Percentiles rank a stretch among this genome's conserved stretches.
These are phyloP conservation scores for Ophiostoma quercus DNA, from an alignment of 2,329 filamentous ascomycete species.

Conservation along the genomic window DNA sequence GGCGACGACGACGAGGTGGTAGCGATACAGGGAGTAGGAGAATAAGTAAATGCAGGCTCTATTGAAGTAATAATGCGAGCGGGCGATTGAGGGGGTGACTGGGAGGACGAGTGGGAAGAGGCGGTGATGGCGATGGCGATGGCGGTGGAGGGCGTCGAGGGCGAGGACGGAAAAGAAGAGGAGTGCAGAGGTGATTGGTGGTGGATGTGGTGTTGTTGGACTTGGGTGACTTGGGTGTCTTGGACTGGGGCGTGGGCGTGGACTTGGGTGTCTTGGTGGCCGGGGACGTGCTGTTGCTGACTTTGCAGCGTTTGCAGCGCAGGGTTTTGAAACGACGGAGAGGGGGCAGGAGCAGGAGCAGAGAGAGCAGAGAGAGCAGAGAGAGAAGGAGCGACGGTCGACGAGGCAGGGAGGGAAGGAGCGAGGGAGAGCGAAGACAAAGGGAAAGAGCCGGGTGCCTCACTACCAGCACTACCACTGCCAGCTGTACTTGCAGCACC, in stretches of 20 bases:
- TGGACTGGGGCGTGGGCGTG: background rate
- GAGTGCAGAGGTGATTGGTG: background rate
- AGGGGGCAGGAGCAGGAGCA: background rate
- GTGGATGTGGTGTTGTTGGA: constrained; percentile 2
- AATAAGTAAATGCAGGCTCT: background rate
- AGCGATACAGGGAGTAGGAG: background rate
- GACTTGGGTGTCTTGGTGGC: constrained; percentile 15
- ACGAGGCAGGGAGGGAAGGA: background rate
- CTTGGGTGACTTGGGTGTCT: background rate
- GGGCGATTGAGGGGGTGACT: background rate
- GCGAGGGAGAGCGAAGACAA: background rate
- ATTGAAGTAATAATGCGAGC: background rate
- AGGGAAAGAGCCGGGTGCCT: constrained; percentile 3
- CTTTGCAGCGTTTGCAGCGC: background rate
- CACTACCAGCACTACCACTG: background rate
- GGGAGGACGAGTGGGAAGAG: background rate
- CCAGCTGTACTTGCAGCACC: background rate
- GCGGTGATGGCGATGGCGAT: constrained; percentile 16
- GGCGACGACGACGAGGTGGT: background rate
- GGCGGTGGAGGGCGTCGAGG: constrained; percentile 18
- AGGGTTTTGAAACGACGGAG: constrained; percentile 22
- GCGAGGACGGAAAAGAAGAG: constrained; percentile 19
- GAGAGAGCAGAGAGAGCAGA: background rate
- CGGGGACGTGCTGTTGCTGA: background rate
- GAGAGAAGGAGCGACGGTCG: background rate